phyloP scores from a whole-genome alignment of 805 yeast genomes.

The Teunomyces tritomae region DNA sequence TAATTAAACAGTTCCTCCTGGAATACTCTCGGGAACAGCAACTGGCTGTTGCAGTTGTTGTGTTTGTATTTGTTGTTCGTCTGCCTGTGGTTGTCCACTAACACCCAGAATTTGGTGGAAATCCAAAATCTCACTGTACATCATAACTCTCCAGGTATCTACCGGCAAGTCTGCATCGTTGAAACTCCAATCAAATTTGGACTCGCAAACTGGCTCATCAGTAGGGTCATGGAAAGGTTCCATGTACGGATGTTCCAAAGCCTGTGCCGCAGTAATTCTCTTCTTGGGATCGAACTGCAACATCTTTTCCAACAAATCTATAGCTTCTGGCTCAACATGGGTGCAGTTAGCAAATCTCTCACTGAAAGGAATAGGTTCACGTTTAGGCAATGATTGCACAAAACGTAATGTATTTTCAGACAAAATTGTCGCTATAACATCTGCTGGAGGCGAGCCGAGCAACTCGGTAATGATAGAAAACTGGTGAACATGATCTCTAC shows the following conservation, averaged over 20 bases:
- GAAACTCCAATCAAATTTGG: slow-evolving; percentile 95
- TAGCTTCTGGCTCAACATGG: slow-evolving; percentile 76
- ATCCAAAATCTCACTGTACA: slow-evolving; percentile 95
- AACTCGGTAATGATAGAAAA: slow-evolving; percentile 95
- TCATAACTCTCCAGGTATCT: slow-evolving; percentile 98
- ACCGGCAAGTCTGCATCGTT: slow-evolving; percentile 97
- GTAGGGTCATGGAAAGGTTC: slow-evolving; percentile 96
- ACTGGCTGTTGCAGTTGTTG: not conserved
- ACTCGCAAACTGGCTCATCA: slow-evolving; percentile 93
- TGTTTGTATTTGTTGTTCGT: slow-evolving; percentile 13
- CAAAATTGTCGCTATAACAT: slow-evolving; percentile 93
- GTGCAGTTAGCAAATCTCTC: slow-evolving; percentile 68
- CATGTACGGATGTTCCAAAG: slow-evolving; percentile 85
- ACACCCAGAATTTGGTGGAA: slow-evolving; percentile 83
- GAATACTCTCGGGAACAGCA: not conserved
- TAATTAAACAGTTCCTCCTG: not conserved
- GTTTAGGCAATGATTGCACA: slow-evolving; percentile 87
- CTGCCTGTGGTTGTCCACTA: slow-evolving; percentile 8
- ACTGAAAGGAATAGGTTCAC: slow-evolving; percentile 86
- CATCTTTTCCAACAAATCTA: slow-evolving; percentile 85
- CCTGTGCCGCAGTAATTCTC: slow-evolving; percentile 90
- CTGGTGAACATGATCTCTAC: slow-evolving; percentile 97
- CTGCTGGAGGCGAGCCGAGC: slow-evolving; percentile 93
- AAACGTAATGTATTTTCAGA: slow-evolving; percentile 92
- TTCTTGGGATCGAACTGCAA: slow-evolving; percentile 92